Percentiles rank a stretch among this genome's conserved stretches.
These are phyloP conservation scores for Biancaea sappan DNA, from an alignment of 306 rosid genomes.

Conservation along the genomic window DNA sequence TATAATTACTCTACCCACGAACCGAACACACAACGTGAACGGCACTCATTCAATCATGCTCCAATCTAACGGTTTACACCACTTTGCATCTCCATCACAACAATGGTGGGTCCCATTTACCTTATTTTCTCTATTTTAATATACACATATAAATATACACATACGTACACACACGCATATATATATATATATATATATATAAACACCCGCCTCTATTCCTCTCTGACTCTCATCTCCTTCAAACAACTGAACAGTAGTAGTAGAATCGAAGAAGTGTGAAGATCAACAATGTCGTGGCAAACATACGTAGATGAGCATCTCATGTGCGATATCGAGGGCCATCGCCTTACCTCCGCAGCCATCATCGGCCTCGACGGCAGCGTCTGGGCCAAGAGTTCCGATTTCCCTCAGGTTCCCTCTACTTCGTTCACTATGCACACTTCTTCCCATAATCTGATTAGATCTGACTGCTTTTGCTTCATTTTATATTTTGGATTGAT, in stretches of 20 bases:
- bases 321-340: constrained; percentile 54
- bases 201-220: background rate
- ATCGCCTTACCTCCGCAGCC: constrained; percentile 55
- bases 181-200: background rate
- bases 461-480: background rate
- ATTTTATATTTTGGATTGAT: background rate
- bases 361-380: constrained; percentile 58
- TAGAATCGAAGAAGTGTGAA: background rate
- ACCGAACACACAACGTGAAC: constrained; percentile 9
- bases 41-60: constrained; percentile 28
- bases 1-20: no score
- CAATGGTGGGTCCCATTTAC: background rate
- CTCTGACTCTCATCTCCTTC: background rate
- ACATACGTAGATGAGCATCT: constrained; percentile 52
- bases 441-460: background rate
- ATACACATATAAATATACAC: no score
- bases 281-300: constrained; percentile 61
- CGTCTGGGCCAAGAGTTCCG: constrained; percentile 62
- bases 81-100: background rate
- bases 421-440: background rate
- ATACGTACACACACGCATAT: no score
- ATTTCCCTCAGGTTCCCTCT: constrained; percentile 50
- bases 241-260: background rate
- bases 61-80: background rate
- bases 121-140: background rate